These are phyloP conservation scores for Herpotrichia juniperi DNA, from an alignment of 2,329 filamentous ascomycete genomes.

Conservation along the genomic window DNA sequence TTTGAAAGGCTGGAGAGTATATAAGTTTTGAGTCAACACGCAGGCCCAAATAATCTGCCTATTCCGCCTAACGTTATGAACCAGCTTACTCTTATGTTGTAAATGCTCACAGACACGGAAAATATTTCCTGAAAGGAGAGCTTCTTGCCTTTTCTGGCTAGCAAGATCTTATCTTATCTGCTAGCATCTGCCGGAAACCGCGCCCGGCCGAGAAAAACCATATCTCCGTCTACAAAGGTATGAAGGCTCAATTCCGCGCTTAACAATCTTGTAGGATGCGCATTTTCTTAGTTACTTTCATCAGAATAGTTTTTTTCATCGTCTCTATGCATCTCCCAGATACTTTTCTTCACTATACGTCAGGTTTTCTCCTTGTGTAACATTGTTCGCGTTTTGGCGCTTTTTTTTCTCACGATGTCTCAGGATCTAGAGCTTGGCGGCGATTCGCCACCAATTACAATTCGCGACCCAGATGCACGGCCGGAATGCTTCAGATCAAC, in stretches of 20 bases:
- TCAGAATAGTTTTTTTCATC: neutral
- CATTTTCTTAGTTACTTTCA: neutral
- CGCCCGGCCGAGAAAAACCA: neutral
- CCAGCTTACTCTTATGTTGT: neutral
- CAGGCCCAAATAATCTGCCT: constrained; percentile 5
- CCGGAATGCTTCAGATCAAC: constrained; percentile 68
- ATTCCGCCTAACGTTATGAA: neutral
- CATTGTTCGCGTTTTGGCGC: too few species aligned
- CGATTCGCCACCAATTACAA: constrained; percentile 22
- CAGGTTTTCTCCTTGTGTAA: too few species aligned
- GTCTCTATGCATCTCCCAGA: neutral
- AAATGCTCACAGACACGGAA: neutral
- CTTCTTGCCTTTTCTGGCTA: neutral
- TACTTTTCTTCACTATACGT: too few species aligned
- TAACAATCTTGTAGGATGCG: neutral
- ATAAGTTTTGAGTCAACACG: constrained; percentile 60
- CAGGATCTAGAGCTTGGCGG: constrained; percentile 20
- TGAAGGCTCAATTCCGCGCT: constrained; percentile 23
- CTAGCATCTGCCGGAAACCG: neutral
- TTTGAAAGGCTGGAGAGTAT: constrained; percentile 62
- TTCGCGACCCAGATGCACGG: constrained; percentile 42
- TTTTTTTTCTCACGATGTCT: neutral
- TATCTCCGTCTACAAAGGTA: neutral
- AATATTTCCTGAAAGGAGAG: neutral
- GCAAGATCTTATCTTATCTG: constrained; percentile 3